Evolutionary conservation across 2,329 filamentous ascomycete genomes (phyloP).

Genomic region (Pyrenophora teres): DNA sequence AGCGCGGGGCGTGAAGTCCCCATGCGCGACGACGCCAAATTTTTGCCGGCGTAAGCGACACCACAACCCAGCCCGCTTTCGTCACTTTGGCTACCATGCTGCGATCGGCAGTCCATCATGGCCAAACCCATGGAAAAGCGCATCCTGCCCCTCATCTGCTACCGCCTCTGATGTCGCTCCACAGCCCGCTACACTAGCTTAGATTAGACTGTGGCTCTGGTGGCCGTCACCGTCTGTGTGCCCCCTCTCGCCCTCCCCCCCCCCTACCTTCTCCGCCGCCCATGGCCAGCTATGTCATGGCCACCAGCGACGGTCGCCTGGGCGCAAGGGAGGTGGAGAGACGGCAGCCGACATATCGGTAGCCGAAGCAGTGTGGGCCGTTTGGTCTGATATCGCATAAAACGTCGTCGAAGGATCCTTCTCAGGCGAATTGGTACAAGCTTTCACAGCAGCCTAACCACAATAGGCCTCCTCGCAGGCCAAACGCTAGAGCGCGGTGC

Average conservation of each 20-base stretch:
- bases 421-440: slow-evolving; percentile 18
- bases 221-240: not conserved
- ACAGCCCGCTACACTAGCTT: slow-evolving; percentile 17
- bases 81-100: slow-evolving; percentile 21
- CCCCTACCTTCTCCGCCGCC: too few relatives aligned
- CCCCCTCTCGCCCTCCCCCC: too few relatives aligned
- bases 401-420: slow-evolving; percentile 20
- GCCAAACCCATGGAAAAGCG: slow-evolving; percentile 30
- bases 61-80: slow-evolving; percentile 13
- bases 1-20: slow-evolving; percentile 12
- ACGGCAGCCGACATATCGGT: slow-evolving; percentile 21
- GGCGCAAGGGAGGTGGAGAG: slow-evolving; percentile 4
- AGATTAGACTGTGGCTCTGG: slow-evolving; percentile 11
- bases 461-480: slow-evolving; percentile 30
- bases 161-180: slow-evolving; percentile 38
- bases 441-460: slow-evolving; percentile 31
- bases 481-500: slow-evolving; percentile 34
- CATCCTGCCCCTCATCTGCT: slow-evolving; percentile 26
- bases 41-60: slow-evolving; percentile 21
- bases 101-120: slow-evolving; percentile 34
- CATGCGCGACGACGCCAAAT: slow-evolving; percentile 6
- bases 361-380: slow-evolving; percentile 19
- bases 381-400: slow-evolving; percentile 15
- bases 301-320: not conserved
- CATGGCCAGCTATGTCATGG: not conserved